Evolutionary conservation across 2,329 filamentous ascomycete species (phyloP).

Genomic region (Knoxdaviesia capensis): DNA sequence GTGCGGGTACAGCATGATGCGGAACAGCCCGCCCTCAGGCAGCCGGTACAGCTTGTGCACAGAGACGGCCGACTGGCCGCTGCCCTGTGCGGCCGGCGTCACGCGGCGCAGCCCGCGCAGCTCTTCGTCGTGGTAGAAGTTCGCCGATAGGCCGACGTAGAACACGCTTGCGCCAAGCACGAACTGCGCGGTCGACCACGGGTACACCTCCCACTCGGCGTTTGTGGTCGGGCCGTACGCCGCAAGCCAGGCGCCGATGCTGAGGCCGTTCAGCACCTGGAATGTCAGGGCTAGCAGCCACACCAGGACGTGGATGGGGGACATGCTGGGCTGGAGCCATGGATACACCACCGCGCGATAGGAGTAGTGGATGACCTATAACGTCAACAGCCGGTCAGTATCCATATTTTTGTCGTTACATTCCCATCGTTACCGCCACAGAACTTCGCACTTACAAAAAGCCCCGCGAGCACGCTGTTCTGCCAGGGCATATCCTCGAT

Average conservation of each 20-base stretch:
- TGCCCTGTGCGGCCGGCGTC: conserved; percentile 14
- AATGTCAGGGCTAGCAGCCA: conserved; percentile 46
- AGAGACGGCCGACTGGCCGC: conserved; percentile 10
- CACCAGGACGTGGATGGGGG: conserved; percentile 59
- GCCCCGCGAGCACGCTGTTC: conserved; percentile 53
- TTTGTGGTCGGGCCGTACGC: conserved; percentile 55
- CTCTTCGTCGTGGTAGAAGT: conserved; percentile 79
- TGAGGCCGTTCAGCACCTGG: conserved; percentile 63
- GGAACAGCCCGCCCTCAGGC: conserved; percentile 66
- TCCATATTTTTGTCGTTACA: too few species aligned
- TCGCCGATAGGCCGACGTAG: conserved; percentile 53
- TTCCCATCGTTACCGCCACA: too few species aligned
- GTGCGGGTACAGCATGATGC: conserved; percentile 70
- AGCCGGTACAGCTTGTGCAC: conserved; percentile 76
- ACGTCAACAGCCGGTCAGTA: background rate
- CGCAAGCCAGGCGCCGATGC: conserved; percentile 60
- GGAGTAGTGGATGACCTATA: conserved; percentile 60
- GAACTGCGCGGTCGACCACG: conserved; percentile 23
- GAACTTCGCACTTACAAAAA: conserved; percentile 28
- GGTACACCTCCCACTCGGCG: conserved; percentile 21
- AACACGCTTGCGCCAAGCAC: conserved; percentile 53
- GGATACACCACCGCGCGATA: conserved; percentile 78
- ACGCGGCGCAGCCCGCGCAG: conserved; percentile 67
- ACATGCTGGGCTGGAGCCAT: conserved; percentile 76
- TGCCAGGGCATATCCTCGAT: conserved; percentile 48